Evolutionary conservation across 495 filamentous ascomycete genomes (phyloP).

Genomic region (Hyaloscypha finlandica): DNA sequence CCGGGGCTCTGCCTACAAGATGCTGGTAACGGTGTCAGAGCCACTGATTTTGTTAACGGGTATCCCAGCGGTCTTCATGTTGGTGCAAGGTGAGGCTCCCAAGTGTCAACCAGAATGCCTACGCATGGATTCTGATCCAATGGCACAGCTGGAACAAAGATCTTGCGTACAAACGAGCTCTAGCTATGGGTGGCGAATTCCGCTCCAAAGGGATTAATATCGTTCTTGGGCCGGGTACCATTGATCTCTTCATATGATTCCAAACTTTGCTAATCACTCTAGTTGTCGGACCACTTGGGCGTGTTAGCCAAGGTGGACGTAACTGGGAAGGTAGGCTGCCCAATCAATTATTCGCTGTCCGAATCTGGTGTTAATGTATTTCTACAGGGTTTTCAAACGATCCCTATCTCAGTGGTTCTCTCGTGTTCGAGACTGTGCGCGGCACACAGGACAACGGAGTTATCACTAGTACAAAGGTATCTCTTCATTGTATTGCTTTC

Average conservation of each 20-base stretch:
- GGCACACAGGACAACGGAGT: too few relatives aligned
- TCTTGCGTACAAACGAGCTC: constrained; percentile 47
- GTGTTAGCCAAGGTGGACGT: too few relatives aligned
- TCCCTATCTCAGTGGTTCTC: too few relatives aligned
- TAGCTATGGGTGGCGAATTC: constrained; percentile 58
- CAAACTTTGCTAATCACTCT: background rate
- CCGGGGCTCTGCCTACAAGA: constrained; percentile 64
- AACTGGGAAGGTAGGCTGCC: too few relatives aligned
- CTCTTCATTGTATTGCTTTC: background rate
- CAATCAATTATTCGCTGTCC: too few relatives aligned
- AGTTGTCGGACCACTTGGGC: too few relatives aligned
- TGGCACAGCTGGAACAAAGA: constrained; percentile 51
- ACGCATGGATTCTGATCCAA: too few relatives aligned
- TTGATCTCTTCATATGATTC: constrained; percentile 44
- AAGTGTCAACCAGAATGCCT: too few relatives aligned
- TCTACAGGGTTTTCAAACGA: too few relatives aligned
- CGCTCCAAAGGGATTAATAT: constrained; percentile 65
- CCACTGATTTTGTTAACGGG: constrained; percentile 58
- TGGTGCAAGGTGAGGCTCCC: constrained; percentile 38
- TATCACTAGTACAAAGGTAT: too few relatives aligned
- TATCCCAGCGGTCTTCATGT: constrained; percentile 39
- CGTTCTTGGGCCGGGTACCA: constrained; percentile 61
- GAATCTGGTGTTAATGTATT: too few relatives aligned
- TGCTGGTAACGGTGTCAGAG: constrained; percentile 60
- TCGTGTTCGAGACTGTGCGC: too few relatives aligned